phyloP scores from a whole-genome alignment of 345 rosid genomes.

The Eucalyptus victrix region DNA sequence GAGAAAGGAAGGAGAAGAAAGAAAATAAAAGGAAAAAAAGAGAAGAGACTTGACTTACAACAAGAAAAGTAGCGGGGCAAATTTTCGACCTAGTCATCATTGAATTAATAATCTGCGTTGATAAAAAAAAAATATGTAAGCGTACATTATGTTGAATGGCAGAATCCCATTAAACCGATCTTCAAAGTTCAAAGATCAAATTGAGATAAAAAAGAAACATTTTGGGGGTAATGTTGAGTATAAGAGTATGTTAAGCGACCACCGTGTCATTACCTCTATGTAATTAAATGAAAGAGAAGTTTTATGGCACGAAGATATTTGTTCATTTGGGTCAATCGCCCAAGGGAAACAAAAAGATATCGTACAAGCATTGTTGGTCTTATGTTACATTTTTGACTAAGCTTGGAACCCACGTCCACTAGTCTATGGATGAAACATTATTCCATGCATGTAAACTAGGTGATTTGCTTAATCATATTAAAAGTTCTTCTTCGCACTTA shows the following conservation, averaged over 20 bases:
- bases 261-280: no score
- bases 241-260: no score
- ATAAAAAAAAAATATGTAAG: not conserved
- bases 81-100: not conserved
- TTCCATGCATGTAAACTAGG: not conserved
- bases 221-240: not conserved
- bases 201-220: no score
- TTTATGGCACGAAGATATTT: not conserved
- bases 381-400: no score
- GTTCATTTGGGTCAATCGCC: not conserved
- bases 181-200: no score
- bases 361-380: not conserved
- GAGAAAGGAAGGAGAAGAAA: not conserved
- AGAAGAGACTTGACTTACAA: not conserved
- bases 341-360: not conserved
- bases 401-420: not conserved
- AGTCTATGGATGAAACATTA: not conserved
- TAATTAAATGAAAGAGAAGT: no score
- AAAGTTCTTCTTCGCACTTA: not conserved
- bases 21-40: not conserved
- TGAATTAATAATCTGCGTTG: not conserved
- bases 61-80: not conserved
- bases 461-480: not conserved
- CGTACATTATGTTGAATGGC: not conserved
- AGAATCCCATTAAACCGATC: no score